Conservation (phyloP, 371 early-diverging fungal species). For the Blakeslea trispora region DNA sequence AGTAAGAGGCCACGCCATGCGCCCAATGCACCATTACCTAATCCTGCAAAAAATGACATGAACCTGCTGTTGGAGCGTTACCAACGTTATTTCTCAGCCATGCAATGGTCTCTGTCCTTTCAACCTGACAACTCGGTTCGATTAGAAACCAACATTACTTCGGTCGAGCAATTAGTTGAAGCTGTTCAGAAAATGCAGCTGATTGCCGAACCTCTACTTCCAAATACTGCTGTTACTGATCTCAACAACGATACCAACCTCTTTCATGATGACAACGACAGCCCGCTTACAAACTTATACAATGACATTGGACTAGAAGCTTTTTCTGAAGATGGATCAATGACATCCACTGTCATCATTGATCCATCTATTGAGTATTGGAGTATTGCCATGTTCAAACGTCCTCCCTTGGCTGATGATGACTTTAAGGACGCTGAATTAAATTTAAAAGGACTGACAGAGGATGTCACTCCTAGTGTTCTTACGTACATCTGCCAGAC, state of each 20-base stretch:
- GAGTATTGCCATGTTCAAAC: conserved; percentile 34
- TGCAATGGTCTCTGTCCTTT: conserved; percentile 50
- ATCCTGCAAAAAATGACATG: conserved; percentile 4
- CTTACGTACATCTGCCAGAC: conserved; percentile 43
- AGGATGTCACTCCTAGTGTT: conserved; percentile 40
- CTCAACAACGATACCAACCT: no score
- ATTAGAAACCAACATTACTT: conserved; percentile 52
- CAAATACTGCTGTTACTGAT: not conserved
- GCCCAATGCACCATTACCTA: not conserved
- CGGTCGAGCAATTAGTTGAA: conserved; percentile 51
- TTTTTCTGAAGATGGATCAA: conserved; percentile 7
- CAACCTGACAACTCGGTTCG: conserved; percentile 44
- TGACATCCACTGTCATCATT: conserved; percentile 8
- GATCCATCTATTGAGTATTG: conserved; percentile 47
- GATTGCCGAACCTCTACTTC: conserved; percentile 23
- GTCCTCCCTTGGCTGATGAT: conserved; percentile 38
- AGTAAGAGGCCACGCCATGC: conserved; percentile 9
- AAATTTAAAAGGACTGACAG: conserved; percentile 31
- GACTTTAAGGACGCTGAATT: conserved; percentile 32
- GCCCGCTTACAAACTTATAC: not conserved
- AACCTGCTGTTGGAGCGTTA: not conserved
- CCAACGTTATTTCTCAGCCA: conserved; percentile 18
- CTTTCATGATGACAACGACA: not conserved
- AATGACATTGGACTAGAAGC: not conserved
- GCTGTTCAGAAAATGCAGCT: conserved; percentile 45